Evolutionary conservation across 352 stramenopile genomes (phyloP), one percentile per base, ranked within the genome.

Genomic region (Phytophthora multivora): DNA sequence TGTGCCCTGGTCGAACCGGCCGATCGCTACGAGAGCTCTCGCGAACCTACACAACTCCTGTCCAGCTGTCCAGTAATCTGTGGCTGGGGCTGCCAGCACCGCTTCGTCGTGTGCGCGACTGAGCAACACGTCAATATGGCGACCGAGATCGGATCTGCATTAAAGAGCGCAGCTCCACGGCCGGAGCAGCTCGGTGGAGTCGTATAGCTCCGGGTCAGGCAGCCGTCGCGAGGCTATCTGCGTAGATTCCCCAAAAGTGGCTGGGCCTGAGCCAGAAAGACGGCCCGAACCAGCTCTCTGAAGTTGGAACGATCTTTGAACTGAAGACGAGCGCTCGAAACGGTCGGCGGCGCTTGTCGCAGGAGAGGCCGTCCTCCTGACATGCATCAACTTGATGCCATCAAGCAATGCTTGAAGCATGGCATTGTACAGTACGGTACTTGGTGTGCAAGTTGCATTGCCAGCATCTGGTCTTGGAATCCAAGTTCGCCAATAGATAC

Each of bases 261-360:
- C 48, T 61, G 55, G 43, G 43, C 43, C 35, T 21, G 41, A 48
- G 41, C 41, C 13, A 51, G 58, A 50, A 50, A 69, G 59, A 56
- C 51, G 52, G 42, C 39, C 33, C 46, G 52, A 69, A 69, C 65
- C 65, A 62, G 63, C 63, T 71, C 59, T 73, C 59, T 73, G 58
- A 69, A 61, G 36, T 26, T 48, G 47, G 51, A 58, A 63, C 19
- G 59, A 73, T 73, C 64, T 64, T 65, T 65, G 51, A 61, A 60
- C n/a, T 60, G 50, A 59, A 67, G 28, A 45, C 52, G 28, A 50
- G 25, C 39, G 59, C 59, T 57, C 36, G 56, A 71, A 71, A 66
- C 48, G 49, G 63, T 66, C 47, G 46, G 46, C 21, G 4, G 28
- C 25, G 60, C 36, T 57, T 71, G 63, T 71, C 63, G 50, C 63